Evolutionary conservation across 148 eudicot genomes (phyloP).

Genomic region (Mesembryanthemum crystallinum): DNA sequence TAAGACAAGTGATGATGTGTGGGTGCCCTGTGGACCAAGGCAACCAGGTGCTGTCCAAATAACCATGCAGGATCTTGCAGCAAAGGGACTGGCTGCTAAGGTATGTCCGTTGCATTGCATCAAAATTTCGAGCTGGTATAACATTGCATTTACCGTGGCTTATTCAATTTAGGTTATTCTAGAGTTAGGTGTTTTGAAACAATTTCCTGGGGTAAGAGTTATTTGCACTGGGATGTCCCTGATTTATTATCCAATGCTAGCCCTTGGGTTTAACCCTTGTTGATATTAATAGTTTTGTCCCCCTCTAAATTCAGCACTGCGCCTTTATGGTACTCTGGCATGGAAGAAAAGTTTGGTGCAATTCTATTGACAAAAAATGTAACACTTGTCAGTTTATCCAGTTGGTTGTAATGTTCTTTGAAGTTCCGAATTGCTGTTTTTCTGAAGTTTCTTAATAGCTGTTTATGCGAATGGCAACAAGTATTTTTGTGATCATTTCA

Average conservation of each 20-base stretch:
- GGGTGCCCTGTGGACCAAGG: conserved; percentile 91
- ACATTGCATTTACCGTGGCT: background rate
- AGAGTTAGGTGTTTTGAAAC: background rate
- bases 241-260: background rate
- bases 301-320: too few relatives aligned
- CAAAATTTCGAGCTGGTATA: background rate
- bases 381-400: too few relatives aligned
- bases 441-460: too few relatives aligned
- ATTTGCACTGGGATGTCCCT: too few relatives aligned
- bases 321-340: too few relatives aligned
- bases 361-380: too few relatives aligned
- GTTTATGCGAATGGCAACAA: too few relatives aligned
- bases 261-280: background rate
- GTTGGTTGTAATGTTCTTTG: too few relatives aligned
- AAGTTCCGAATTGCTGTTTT: too few relatives aligned
- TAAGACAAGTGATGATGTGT: conserved; percentile 47
- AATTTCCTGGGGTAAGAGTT: background rate
- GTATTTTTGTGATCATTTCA: too few relatives aligned
- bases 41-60: conserved; percentile 83
- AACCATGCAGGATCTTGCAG: conserved; percentile 89
- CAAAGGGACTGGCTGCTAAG: conserved; percentile 81
- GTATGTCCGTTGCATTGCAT: conserved; percentile 31
- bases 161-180: too few relatives aligned
- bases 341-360: too few relatives aligned
- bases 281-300: background rate